Base-by-base conservation (phyloP, 2,329 filamentous ascomycete genomes). In the Colletotrichum tamarilloi region DNA sequence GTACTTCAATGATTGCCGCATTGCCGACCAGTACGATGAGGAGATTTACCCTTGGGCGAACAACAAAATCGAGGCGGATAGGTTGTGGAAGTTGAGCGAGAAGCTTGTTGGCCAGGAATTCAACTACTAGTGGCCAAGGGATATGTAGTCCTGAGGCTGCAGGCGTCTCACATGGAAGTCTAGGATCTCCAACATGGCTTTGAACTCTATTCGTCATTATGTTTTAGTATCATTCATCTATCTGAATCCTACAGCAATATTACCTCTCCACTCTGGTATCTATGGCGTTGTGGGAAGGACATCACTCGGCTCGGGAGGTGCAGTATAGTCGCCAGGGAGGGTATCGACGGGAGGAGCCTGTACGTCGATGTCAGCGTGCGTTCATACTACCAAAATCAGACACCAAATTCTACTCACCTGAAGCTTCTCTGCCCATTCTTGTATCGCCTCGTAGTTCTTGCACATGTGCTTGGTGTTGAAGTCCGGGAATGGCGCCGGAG, bases 391-490 rank as follows among this genome's bases (percentile, higher is more conserved):
- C 7, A 11, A 19, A 4, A 2, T 1, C n/a, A n/a, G 22, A 58
- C 24, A 5, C 7, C 2, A 57, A 5, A 5, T 3, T 68, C 42
- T 1, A 12, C 62, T 52, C 42, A 84, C 86, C 74, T 92, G 89
- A 30, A 87, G 83, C 35, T 78, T 79, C 72, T 89, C 84, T 1
- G 89, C 89, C 89, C 89, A 92, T 19, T 80, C 74, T 32, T 85
- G 80, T 5, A 91, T 80, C 1, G 82, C 84, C 2, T 90, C 87
- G 65, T 87, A 91, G 77, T 90, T 89, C 42, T 88, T 86, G 79
- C 90, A 92, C 60, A 82, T 83, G 77, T 92, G 91, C 68, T 83
- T 82, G 0, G 90, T 91, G 76, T 90, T 90, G 80, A 92, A 92
- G 78, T 92, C 89, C 2, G 90, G 88, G 75, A 90, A 91, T 0